Base-by-base conservation (phyloP, 2,329 filamentous ascomycete genomes). In the Fusarium compactum region DNA sequence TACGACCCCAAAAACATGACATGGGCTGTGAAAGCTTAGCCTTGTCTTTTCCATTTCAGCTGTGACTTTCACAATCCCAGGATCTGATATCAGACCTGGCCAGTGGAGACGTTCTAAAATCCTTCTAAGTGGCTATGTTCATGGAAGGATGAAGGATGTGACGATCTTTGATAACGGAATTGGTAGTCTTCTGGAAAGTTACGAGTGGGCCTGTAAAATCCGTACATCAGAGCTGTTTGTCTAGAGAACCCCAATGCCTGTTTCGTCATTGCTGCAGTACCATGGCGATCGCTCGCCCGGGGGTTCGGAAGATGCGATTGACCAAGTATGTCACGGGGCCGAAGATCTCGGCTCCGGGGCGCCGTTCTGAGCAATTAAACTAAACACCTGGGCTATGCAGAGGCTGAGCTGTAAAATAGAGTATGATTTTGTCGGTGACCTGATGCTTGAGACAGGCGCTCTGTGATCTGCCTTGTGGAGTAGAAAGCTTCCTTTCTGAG, bases 401-500 rank as follows among this genome's bases (percentile, higher is more conserved):
- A 45, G 67, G 68, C 68, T 56, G 34, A 52, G 67, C 38, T 18
- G 14, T n/a, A 44, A 38, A 38, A 38, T 38, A 38, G 18, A 38
- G 9, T 11, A 41, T 22, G 15, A 18, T 25, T 16, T 68, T 18
- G 43, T 20, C 18, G 8, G 20, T 18, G 12, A 40, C 25, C 34
- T 27, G 18, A 16, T 29, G 15, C 8, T 15, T 38, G 30, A 41
- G 41, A 60, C 45, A 11, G 57, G 63, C 43, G 67, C 46, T 52
- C 50, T 52, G 24, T 18, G 24, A 18, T 62, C 63, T 61, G 56
- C 55, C 67, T 69, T 52, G 59, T 68, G 56, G 51, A 52, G 48
- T 51, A 46, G 45, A 38, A 24, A 38, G 38, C 24, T 45, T 59
- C 22, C 16, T n/a, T 25, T 53, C 27, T 63, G 62, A 70, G 47